Conservation (phyloP, 768 basidiomycete species). For the Boletus fagicola region DNA sequence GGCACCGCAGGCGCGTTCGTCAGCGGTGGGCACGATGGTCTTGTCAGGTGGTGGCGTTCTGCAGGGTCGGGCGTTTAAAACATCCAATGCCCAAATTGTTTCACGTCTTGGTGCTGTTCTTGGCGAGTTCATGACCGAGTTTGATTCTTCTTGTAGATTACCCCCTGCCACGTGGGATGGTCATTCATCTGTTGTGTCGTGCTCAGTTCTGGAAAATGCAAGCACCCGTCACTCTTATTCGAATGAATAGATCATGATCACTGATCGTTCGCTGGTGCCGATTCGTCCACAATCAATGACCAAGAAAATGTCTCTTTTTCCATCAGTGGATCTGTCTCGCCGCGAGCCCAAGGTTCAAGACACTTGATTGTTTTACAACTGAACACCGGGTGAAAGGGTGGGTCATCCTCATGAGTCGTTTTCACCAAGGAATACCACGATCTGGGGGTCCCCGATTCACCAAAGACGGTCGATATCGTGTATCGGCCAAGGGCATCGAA, state of each 20-base stretch:
- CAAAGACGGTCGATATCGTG: no score
- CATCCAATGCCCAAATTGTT: no score
- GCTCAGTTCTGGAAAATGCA: background rate
- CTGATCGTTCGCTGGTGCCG: background rate
- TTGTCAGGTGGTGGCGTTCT: slow-evolving; percentile 74
- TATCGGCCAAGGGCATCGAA: no score
- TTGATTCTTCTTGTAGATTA: slow-evolving; percentile 3
- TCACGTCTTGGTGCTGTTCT: background rate
- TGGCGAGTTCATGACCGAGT: background rate
- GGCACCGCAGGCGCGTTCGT: slow-evolving; percentile 63
- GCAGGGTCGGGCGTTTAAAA: slow-evolving; percentile 47
- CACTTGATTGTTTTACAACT: background rate
- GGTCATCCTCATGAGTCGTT: background rate
- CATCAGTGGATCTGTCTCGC: background rate
- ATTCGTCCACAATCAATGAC: no score
- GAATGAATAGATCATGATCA: background rate
- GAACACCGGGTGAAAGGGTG: background rate
- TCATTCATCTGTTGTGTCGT: background rate
- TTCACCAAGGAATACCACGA: background rate
- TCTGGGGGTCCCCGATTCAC: background rate
- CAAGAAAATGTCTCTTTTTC: background rate
- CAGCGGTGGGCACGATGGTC: slow-evolving; percentile 72
- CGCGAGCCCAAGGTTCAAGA: background rate
- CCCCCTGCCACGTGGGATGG: background rate
- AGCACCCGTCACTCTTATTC: background rate